phyloP scores from a whole-genome alignment of 176 grass and related monocot species.

The Dactylis glomerata region DNA sequence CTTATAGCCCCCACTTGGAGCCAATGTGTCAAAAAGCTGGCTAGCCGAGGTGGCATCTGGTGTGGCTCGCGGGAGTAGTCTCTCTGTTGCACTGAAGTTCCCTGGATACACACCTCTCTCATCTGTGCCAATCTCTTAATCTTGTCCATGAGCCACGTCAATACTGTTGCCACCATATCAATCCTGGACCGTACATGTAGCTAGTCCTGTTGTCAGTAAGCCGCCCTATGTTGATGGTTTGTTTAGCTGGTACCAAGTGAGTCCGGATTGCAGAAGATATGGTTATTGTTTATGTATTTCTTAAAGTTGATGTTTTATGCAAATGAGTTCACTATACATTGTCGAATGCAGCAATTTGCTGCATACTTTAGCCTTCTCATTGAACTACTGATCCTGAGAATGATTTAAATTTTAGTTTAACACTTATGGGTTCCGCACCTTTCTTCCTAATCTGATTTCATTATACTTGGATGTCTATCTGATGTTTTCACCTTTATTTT shows the following conservation, averaged over 20 bases:
- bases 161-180: not conserved
- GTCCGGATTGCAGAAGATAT: not conserved
- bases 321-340: not conserved
- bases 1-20: not conserved
- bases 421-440: not conserved
- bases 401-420: not conserved
- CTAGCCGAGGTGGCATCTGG: not conserved
- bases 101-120: not conserved
- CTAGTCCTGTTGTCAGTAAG: not conserved
- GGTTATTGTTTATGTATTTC: not conserved
- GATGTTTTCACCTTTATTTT: not conserved
- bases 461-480: not conserved
- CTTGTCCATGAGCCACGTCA: not conserved
- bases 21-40: not conserved
- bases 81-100: not conserved
- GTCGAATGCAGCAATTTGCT: not conserved
- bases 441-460: not conserved
- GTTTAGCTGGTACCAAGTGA: not conserved
- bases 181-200: not conserved
- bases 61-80: not conserved
- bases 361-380: not conserved
- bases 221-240: not conserved
- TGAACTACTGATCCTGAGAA: not conserved
- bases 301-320: conserved; percentile 7
- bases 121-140: not conserved